Evolutionary conservation across 2,329 filamentous ascomycete genomes (phyloP).

Genomic region (Grosmannia serpens): DNA sequence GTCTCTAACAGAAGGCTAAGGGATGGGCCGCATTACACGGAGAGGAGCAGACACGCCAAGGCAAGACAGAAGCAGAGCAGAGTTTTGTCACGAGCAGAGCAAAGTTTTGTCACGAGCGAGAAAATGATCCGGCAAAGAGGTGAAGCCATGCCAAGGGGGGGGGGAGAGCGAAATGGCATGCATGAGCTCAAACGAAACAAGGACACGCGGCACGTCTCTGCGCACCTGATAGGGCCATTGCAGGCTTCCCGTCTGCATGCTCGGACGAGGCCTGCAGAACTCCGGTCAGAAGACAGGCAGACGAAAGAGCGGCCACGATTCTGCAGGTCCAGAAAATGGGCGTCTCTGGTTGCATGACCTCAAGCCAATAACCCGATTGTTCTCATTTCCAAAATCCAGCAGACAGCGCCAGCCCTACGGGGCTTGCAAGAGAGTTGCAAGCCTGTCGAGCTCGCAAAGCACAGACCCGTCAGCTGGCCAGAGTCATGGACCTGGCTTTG

Average conservation of each 20-base stretch:
- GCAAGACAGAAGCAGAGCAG: too few species aligned
- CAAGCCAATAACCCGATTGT: too few species aligned
- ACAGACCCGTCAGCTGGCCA: too few species aligned
- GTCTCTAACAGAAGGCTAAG: too few species aligned
- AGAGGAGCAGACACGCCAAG: neutral
- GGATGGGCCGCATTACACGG: neutral
- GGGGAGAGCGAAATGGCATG: neutral
- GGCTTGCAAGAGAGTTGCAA: neutral
- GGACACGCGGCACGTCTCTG: neutral
- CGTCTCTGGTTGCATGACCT: neutral
- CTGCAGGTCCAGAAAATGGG: neutral
- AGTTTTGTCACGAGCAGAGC: too few species aligned
- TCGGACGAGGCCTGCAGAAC: neutral
- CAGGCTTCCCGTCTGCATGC: neutral
- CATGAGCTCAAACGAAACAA: neutral
- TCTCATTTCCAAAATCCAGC: too few species aligned
- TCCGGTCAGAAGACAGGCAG: neutral
- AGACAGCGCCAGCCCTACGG: neutral
- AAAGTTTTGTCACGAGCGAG: too few species aligned
- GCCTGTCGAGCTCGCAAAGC: too few species aligned
- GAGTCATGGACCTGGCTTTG: too few species aligned
- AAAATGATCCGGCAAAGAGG: neutral
- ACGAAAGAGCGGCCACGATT: too few species aligned
- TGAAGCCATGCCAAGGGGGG: neutral
- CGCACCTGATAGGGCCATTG: neutral